A percentile compares a stretch with the other conserved stretches of the same genome.
Evolutionary conservation across 176 grass and related monocot genomes (phyloP).

Genomic region (Carex myosuroides): DNA sequence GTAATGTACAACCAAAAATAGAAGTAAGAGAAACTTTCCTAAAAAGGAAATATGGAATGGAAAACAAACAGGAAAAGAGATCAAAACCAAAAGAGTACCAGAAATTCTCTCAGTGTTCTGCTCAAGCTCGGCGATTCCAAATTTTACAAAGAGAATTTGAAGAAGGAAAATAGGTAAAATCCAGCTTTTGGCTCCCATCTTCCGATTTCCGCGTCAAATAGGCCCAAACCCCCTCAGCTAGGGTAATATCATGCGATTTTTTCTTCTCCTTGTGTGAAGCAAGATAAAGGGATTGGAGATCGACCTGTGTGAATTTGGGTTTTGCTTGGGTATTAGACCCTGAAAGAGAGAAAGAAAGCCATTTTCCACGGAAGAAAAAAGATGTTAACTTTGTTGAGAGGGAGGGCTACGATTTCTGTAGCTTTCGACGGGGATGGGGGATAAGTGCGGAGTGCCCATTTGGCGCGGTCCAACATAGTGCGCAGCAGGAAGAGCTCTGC

Average conservation of each 20-base stretch:
- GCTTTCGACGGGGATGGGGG: neutral
- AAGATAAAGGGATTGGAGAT: neutral
- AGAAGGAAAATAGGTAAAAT: conserved; percentile 6
- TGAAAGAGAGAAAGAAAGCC: neutral
- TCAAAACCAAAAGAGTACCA: neutral
- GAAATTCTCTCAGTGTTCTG: conserved; percentile 24
- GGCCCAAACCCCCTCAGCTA: conserved; percentile 1
- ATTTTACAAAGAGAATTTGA: neutral
- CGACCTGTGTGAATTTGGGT: neutral
- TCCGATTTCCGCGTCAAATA: neutral
- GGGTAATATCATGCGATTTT: neutral
- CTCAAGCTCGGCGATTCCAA: conserved; percentile 13
- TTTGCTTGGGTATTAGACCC: neutral
- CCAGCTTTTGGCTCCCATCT: conserved; percentile 17
- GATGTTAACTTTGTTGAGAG: neutral
- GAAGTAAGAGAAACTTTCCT: neutral
- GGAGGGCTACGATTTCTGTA: neutral
- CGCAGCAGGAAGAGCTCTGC: conserved; percentile 18
- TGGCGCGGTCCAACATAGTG: conserved; percentile 20
- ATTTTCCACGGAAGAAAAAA: neutral
- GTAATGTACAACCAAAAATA: neutral
- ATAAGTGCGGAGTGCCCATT: neutral
- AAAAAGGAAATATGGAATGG: neutral
- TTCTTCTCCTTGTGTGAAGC: too few relatives aligned
- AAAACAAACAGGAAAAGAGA: conserved; percentile 8